phyloP scores from a whole-genome alignment of 1,284 basidiomycete species.

The Leucoagaricus sp. region DNA sequence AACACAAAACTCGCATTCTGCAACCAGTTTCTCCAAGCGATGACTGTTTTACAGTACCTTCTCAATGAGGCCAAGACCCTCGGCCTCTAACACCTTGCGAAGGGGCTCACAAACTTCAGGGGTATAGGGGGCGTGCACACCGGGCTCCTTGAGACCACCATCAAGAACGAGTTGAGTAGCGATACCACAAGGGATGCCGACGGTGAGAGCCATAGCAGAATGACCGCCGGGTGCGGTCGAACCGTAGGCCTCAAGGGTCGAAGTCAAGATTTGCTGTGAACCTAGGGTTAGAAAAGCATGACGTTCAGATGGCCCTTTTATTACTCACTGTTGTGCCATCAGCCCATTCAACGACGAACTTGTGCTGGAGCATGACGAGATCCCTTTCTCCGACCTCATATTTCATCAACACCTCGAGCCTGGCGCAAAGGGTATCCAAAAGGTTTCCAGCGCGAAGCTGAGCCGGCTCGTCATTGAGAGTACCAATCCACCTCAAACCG shows the following conservation, averaged over 20 bases:
- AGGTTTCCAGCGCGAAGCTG: constrained; percentile 75
- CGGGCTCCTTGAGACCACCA: constrained; percentile 75
- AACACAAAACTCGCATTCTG: not conserved
- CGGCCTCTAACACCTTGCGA: constrained; percentile 74
- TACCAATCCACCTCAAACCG: constrained; percentile 91
- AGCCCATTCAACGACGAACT: constrained; percentile 86
- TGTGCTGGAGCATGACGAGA: constrained; percentile 97
- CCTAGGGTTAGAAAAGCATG: not conserved
- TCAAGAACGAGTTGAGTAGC: constrained; percentile 85
- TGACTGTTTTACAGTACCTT: constrained; percentile 47
- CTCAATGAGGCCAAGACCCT: constrained; percentile 85
- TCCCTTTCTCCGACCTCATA: constrained; percentile 93
- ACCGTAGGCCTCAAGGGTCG: constrained; percentile 93
- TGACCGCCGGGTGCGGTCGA: constrained; percentile 77
- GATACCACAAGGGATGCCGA: constrained; percentile 94
- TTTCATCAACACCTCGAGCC: constrained; percentile 89
- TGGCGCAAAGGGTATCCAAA: constrained; percentile 93
- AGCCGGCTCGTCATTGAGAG: constrained; percentile 78
- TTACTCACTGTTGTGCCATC: constrained; percentile 72
- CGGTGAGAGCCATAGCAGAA: constrained; percentile 92
- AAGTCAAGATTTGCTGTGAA: constrained; percentile 82
- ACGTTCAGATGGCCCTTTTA: not conserved
- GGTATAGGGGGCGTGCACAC: constrained; percentile 88
- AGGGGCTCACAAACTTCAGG: constrained; percentile 88
- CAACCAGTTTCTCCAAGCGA: not conserved